Evolutionary conservation across 2,329 filamentous ascomycete species (phyloP), one percentile per base, ranked within the genome.

Genomic region (Alternaria postmessia): DNA sequence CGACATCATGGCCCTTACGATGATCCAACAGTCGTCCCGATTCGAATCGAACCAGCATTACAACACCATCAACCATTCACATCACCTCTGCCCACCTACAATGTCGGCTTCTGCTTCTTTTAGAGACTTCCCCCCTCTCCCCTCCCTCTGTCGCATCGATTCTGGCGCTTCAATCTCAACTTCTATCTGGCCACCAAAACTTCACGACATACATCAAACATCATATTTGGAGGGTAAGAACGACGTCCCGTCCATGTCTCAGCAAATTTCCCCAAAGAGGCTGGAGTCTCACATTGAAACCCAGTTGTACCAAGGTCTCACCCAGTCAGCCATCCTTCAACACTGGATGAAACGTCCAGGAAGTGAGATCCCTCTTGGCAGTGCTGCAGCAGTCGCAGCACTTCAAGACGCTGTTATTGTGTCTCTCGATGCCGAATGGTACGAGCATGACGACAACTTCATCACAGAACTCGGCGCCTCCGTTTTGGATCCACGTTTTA

Each of bases 391-490:
- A 16, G 41, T 32, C 16, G 5, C 24, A 6, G 20, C 36, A 3
- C 55, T 62, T 18, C 56, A 36, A 18, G 43, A 67, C 16, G 63
- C 65, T 3, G 36, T 68, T 7, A 55, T 71, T 9, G 51, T 71
- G 4, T 60, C 58, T 3, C 24, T 67, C 5, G 67, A 69, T 30
- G 57, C 51, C 3, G 68, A 71, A 32, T 71, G 65, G 67, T 69
- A 47, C 24, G 65, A 69, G 41, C 53, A 63, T 9, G 57, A 57
- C 20, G n/a, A 46, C 0, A 18, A 34, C 1, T 32, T 53, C 22
- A 60, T 68, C 38, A 71, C 68, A 1, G 68, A 71, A 32, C 32
- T 71, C 3, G 68, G 68, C 1, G 20, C 67, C 9, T 60, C 60
- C 6, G 52, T 69, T 12, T 34, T 66, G 2, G 59, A 54, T 18